phyloP scores from a whole-genome alignment of 202 grass and related monocot genomes.

The Eragrostis tef region DNA sequence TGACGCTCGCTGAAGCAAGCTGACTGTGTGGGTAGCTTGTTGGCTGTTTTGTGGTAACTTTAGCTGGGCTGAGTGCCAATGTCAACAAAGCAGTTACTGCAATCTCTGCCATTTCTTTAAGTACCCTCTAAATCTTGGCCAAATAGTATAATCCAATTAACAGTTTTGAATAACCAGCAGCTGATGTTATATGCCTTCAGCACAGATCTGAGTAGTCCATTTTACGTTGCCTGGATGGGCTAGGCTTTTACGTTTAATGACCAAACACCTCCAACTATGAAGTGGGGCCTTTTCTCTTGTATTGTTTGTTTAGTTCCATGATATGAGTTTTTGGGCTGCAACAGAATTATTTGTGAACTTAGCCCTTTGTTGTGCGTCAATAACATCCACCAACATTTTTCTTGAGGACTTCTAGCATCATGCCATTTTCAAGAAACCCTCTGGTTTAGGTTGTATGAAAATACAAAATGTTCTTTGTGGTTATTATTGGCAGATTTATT shows the following conservation, averaged over 20 bases:
- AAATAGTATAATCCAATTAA: not conserved
- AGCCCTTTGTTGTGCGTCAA: not conserved
- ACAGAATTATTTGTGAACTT: not conserved
- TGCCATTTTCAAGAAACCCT: not conserved
- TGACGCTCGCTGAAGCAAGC: not conserved
- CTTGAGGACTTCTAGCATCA: not conserved
- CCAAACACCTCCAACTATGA: not conserved
- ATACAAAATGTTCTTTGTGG: not conserved
- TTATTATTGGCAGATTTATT: not conserved
- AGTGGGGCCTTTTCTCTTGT: not conserved
- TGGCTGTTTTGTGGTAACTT: not conserved
- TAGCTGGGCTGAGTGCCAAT: not conserved
- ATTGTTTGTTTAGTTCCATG: not conserved
- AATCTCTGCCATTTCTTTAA: not conserved
- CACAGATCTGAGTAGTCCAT: not conserved
- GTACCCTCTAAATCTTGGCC: not conserved
- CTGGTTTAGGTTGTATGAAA: not conserved
- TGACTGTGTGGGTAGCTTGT: not conserved
- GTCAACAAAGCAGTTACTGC: not conserved
- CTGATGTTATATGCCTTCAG: not conserved
- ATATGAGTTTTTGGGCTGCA: not conserved
- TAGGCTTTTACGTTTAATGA: not conserved
- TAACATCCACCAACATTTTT: not conserved
- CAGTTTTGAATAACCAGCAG: not conserved
- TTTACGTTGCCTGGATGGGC: not conserved